Evolutionary conservation across 1,284 basidiomycete species (phyloP).

Genomic region (Puccinia coronata): DNA sequence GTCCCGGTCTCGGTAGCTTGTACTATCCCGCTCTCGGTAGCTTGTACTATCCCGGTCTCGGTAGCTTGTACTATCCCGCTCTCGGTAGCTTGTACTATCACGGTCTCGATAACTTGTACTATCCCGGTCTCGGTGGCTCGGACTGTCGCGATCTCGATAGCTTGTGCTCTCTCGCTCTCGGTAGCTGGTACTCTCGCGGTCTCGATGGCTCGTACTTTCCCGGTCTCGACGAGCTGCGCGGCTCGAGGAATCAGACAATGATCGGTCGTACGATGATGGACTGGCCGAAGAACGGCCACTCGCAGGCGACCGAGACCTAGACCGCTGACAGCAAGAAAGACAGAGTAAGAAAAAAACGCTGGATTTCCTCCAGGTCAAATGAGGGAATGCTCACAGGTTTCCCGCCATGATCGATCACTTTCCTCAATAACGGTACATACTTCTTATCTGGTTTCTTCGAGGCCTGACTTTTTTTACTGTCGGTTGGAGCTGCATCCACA

Average conservation of each 20-base stretch:
- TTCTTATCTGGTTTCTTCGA: slow-evolving; percentile 10
- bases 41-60: neutral
- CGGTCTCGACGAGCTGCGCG: neutral
- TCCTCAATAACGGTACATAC: slow-evolving; percentile 26
- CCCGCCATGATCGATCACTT: slow-evolving; percentile 20
- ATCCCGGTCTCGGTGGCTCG: neutral
- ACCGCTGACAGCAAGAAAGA: slow-evolving; percentile 35
- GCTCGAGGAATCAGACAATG: neutral
- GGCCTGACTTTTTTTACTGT: slow-evolving; percentile 54
- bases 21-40: neutral
- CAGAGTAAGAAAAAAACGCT: neutral
- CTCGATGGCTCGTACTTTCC: neutral
- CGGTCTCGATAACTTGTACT: neutral
- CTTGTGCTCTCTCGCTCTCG: neutral
- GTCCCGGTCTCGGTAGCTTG: neutral
- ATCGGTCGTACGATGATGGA: neutral
- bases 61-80: neutral
- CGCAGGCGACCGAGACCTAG: slow-evolving; percentile 18
- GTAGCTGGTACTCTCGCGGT: neutral
- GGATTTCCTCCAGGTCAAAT: neutral
- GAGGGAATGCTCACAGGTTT: neutral
- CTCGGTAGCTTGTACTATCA: neutral
- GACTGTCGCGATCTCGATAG: neutral
- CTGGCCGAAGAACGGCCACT: neutral
- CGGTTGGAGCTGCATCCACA: neutral